A percentile compares a stretch with the other conserved stretches of the same genome.
Conservation (phyloP, 805 yeast species). For the Suhomyces xylopsoci region DNA sequence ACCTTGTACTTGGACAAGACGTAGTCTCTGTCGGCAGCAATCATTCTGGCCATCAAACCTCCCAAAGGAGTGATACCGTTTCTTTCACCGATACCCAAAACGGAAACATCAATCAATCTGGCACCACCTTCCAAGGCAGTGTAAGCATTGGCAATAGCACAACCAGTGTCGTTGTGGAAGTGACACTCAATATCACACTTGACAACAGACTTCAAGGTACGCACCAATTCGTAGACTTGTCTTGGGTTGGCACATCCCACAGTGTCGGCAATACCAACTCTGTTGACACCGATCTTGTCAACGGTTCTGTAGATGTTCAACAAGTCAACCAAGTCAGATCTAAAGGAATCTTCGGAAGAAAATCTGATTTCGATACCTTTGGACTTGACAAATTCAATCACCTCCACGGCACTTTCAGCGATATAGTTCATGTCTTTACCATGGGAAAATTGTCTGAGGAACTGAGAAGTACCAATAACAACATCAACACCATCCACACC, state of each 20-base stretch:
- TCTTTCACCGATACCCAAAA: conserved; percentile 62
- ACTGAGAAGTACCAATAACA: conserved; percentile 58
- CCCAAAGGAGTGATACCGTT: conserved; percentile 62
- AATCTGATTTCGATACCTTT: conserved; percentile 59
- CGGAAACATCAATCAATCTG: conserved; percentile 55
- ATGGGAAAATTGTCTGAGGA: conserved; percentile 53
- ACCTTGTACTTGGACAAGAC: conserved; percentile 57
- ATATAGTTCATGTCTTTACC: conserved; percentile 62
- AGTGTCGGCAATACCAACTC: conserved; percentile 64
- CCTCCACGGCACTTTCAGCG: conserved; percentile 55
- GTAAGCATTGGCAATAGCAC: conserved; percentile 63
- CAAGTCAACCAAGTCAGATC: conserved; percentile 59
- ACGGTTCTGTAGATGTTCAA: conserved; percentile 59
- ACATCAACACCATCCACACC: conserved; percentile 65
- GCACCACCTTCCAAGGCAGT: conserved; percentile 65
- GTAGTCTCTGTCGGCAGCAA: conserved; percentile 58
- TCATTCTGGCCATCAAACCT: conserved; percentile 63
- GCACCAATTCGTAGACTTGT: conserved; percentile 59
- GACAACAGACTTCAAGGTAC: conserved; percentile 55
- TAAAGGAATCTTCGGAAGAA: conserved; percentile 57
- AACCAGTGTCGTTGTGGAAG: conserved; percentile 63
- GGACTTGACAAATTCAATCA: conserved; percentile 57
- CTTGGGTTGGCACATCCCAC: conserved; percentile 65
- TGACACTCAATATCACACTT: conserved; percentile 60
- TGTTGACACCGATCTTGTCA: conserved; percentile 57